Evolutionary conservation across 139 green algal genomes (phyloP), one percentile per base, ranked within the genome.

Genomic region (Micractinium sp.): DNA sequence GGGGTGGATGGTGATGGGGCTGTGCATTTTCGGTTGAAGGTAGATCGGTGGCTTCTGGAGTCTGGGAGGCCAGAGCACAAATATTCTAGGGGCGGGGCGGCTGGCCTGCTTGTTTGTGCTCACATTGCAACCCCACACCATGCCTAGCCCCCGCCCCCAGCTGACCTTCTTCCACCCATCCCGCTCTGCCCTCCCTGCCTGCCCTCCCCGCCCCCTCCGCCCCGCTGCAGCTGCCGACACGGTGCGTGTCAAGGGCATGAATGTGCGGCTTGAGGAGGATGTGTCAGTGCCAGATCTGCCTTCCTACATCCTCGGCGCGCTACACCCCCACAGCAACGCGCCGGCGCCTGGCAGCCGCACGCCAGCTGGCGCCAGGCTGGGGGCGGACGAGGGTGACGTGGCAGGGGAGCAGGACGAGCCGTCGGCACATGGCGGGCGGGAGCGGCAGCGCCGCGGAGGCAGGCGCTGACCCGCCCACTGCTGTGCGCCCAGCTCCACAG

Each of bases 181-280:
- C 35, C n/a, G 7, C 27, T 35, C 67, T 33, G 67, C 18, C 67
- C 67, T 33, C 67, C 67, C 36, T 80, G 39, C 25, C 16, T 66
- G 47, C 20, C 9, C 63, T n/a, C 63, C 12, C 23, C 3, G 1
- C 27, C 82, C 74, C 41, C 29, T 16, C 38, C 23, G 14, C 39
- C 38, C 18, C 4, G 38, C 61, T 16, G 31, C 81, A 47, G 86
- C 90, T 18, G 81, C 87, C n/a, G 90, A 93, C 67, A 92, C 88
- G 25, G 92, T 95, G 56, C 73, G 92, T 38, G 89, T 96, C 20
- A 95, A 95, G 84, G 88, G 91, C 81, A 74, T 96, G 53, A 88
- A 95, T 63, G 78, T 91, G 35, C 89, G 82, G 33, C 85, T 87
- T 3, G 94, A 94, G 63, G 94, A 96, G 53, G 89, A 92, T 13